These are phyloP conservation scores for Euphorbia peplus DNA, from an alignment of 345 rosid species.

Conservation along the genomic window DNA sequence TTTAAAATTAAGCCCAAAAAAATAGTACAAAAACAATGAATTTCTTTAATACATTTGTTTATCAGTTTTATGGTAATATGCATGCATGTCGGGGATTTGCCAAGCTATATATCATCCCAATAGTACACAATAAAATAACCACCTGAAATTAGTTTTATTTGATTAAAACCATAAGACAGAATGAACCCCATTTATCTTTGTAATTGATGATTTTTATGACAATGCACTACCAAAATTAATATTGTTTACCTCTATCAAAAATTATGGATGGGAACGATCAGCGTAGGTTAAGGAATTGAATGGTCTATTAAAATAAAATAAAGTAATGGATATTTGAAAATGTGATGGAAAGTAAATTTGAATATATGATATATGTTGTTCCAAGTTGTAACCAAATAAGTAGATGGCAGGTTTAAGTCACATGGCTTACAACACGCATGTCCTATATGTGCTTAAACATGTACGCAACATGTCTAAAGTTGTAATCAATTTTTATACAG, in stretches of 20 bases:
- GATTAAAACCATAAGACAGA: too few species aligned
- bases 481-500: too few species aligned
- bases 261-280: too few species aligned
- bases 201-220: too few species aligned
- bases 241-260: background rate
- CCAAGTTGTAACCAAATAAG: too few species aligned
- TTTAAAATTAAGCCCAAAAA: background rate
- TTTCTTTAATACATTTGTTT: background rate
- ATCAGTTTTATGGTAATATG: background rate
- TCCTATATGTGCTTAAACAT: constrained; percentile 22
- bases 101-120: constrained; percentile 9
- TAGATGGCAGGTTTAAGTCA: constrained; percentile 1
- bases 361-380: too few species aligned
- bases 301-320: too few species aligned
- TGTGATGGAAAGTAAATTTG: background rate
- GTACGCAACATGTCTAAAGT: constrained; percentile 18
- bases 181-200: too few species aligned
- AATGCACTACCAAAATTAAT: too few species aligned
- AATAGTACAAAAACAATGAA: background rate
- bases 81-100: background rate
- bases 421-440: constrained; percentile 33
- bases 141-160: background rate
- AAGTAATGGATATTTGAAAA: too few species aligned
- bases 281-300: background rate
- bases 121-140: constrained; percentile 15